Conservation (phyloP, 805 yeast genomes). For the Schizosaccharomyces osmophilus region DNA sequence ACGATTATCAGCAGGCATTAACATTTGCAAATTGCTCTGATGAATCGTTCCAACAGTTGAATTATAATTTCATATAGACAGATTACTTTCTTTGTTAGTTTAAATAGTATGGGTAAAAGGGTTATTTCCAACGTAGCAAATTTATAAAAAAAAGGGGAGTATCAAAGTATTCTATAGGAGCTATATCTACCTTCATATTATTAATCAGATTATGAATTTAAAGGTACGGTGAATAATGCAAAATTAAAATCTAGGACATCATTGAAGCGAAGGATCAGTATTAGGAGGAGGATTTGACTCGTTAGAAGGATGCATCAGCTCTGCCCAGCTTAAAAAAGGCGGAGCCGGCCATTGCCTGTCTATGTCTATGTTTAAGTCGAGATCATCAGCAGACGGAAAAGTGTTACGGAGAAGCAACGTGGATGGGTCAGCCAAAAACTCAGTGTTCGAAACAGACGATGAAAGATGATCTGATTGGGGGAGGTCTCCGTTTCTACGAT, state of each 20-base stretch:
- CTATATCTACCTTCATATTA: too few relatives aligned
- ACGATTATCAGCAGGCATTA: background rate
- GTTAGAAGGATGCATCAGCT: background rate
- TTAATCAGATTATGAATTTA: too few relatives aligned
- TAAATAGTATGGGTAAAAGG: background rate
- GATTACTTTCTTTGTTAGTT: background rate
- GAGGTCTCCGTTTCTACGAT: too few relatives aligned
- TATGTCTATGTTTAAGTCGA: background rate
- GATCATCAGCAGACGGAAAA: background rate
- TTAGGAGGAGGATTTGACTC: background rate
- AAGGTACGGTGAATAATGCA: too few relatives aligned
- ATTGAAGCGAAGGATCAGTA: background rate
- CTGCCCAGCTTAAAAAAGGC: background rate
- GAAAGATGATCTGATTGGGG: too few relatives aligned
- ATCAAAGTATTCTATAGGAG: too few relatives aligned
- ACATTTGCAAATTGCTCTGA: background rate
- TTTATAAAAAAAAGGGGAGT: too few relatives aligned
- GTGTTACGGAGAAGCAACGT: background rate
- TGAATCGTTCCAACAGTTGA: background rate
- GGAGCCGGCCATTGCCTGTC: background rate
- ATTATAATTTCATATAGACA: background rate
- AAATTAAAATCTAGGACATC: too few relatives aligned
- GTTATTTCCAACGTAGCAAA: too few relatives aligned
- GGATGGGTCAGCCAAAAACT: background rate
- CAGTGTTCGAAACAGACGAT: too few relatives aligned